phyloP scores from a whole-genome alignment of 768 basidiomycete genomes.

The Xanthoconium purpureum region DNA sequence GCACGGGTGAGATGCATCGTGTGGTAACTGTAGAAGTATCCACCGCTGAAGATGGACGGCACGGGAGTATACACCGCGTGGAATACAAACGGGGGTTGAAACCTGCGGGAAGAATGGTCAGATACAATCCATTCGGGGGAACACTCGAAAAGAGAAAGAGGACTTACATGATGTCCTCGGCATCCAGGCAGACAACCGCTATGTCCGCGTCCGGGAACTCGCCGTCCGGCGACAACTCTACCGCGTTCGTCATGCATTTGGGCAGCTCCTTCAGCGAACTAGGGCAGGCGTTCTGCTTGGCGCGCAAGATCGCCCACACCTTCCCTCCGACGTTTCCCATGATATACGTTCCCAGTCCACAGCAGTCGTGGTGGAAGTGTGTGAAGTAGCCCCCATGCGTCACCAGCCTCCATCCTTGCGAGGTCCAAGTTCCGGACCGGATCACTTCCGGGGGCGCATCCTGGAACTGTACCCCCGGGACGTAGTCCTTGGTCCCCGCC shows the following conservation, averaged over 20 bases:
- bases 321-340: background rate
- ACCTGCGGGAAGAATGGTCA: background rate
- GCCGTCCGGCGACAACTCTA: background rate
- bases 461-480: background rate
- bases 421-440: background rate
- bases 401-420: background rate
- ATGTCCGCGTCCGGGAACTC: background rate
- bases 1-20: slow-evolving; percentile 4
- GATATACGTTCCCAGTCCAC: background rate
- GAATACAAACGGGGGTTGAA: background rate
- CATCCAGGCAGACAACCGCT: background rate
- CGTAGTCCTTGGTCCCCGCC: background rate
- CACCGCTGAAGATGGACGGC: background rate
- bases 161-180: background rate
- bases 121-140: background rate
- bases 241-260: too few relatives aligned
- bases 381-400: background rate
- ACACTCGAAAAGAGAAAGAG: background rate
- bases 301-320: background rate
- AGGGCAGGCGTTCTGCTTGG: background rate
- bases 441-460: background rate
- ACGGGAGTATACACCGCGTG: background rate
- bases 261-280: background rate
- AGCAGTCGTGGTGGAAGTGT: background rate
- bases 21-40: slow-evolving; percentile 1